Evolutionary conservation across 805 yeast genomes (phyloP), one percentile per base, ranked within the genome.

Genomic region (Kodamaea kaohsiungensis): DNA sequence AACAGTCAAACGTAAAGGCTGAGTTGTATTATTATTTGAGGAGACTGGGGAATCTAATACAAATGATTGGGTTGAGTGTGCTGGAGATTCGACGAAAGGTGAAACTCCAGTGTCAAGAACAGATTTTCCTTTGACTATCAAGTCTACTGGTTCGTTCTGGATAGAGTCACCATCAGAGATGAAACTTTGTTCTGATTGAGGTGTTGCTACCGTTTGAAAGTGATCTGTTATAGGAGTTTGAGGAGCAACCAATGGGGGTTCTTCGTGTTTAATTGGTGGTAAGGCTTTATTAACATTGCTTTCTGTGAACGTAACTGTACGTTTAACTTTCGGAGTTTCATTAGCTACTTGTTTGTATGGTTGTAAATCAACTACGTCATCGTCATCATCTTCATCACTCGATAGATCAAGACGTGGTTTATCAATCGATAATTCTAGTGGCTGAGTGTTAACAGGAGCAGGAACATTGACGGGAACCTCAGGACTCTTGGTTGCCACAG

Each of bases 101-200:
- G 40, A 15, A 25, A 49, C 52, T 38, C 33, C 48, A 25, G n/a
- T 17, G 45, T 40, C 45, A 40, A 40, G 45, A 16, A 47, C 40
- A 2, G 51, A 48, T 25, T 37, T 43, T 15, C 48, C 56, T 16
- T 48, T 61, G 13, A 75, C 58, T 42, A 68, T 61, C 53, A 75
- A 61, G 19, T 56, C 56, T 1, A 54, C 61, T 1, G 77, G 77
- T 55, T 75, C 79, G 27, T 64, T 46, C 53, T 74, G 79, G 19
- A 74, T 73, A 13, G 77, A 72, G 56, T 73, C 77, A 6, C 69
- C 69, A 48, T 75, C 79, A 1, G 78, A 73, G 39, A 60, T 64
- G 53, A 64, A 74, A 52, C 78, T 74, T 49, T 59, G 54, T 16
- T 74, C 77, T 1, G 77, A 70, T 33, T 52, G 54, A 10, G 77